phyloP scores from a whole-genome alignment of 768 basidiomycete genomes.

The Pholiota conissans region DNA sequence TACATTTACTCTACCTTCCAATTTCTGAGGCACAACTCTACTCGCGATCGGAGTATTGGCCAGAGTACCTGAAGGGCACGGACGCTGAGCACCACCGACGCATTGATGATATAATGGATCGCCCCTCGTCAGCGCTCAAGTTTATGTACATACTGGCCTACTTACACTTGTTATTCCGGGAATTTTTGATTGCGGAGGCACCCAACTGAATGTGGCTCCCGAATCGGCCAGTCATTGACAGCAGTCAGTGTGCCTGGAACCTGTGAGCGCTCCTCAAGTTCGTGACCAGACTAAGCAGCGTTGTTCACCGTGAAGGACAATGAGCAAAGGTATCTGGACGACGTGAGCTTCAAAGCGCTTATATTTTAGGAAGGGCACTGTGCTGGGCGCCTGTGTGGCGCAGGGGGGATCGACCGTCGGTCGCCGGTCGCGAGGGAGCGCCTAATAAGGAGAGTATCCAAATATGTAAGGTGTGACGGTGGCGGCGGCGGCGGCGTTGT shows the following conservation, averaged over 20 bases:
- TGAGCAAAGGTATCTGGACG: neutral
- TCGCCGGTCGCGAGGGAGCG: neutral
- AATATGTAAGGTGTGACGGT: slow-evolving; percentile 10
- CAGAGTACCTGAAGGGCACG: neutral
- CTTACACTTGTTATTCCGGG: slow-evolving; percentile 1
- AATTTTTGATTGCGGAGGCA: neutral
- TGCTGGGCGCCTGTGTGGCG: slow-evolving; percentile 2
- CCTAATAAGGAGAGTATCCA: slow-evolving; percentile 3
- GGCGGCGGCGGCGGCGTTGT: slow-evolving; percentile 12
- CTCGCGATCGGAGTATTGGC: neutral
- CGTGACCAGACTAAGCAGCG: neutral
- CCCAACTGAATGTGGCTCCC: neutral
- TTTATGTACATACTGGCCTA: neutral
- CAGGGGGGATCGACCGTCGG: neutral
- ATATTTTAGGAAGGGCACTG: neutral
- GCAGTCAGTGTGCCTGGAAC: slow-evolving; percentile 6
- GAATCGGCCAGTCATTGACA: neutral
- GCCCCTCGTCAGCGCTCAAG: neutral
- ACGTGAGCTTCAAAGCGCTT: neutral
- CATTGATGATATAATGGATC: neutral
- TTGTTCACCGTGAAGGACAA: neutral
- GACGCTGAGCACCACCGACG: neutral
- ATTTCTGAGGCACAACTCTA: neutral
- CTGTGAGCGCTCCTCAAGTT: neutral
- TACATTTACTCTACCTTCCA: neutral